Base-by-base conservation (phyloP, 1,284 basidiomycete genomes). In the Xanthoconium separans region DNA sequence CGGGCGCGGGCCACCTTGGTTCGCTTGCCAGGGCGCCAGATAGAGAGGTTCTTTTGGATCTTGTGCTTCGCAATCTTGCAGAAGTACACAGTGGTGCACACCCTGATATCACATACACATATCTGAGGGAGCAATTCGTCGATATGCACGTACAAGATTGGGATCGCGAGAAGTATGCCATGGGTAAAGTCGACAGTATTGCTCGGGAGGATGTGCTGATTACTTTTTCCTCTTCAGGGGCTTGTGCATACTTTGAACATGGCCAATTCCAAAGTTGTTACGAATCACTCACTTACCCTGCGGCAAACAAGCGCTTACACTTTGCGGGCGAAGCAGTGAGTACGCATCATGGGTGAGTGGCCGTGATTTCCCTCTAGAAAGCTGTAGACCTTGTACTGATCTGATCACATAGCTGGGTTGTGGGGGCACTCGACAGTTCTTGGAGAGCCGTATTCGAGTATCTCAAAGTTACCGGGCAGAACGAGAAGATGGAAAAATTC, bases 371-470 rank as follows among this genome's bases (percentile, higher is more conserved):
- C 6, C 4, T 13, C 33, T 12, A 36, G 15, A 24, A 10, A 7
- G 2, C 0, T 2, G 18, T 5, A 9, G 4, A 11, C 2, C 6
- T 10, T 5, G 20, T 6, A 30, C 27, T 46, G 13, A 56, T 16
- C 8, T 20, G n/a, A 29, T 20, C 2, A 7, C 7, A 7, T 36
- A 62, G 60, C 9, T 66, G 64, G 65, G 36, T 51, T 20, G 30
- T 33, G 6, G 50, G 50, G 1, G 50, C 50, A 20, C 50, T 51
- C 11, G 44, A 51, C 29, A 37, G 42, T 16, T 51, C 65, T 9
- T 68, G 64, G 66, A 57, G 55, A 24, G 65, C 65, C 2, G 63
- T 65, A 6, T 52, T 57, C 11, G 52, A 58, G 29, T 69, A 67
- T 37, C 58, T 69, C 31, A 52, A 51, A 16, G 18, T 58, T 5